phyloP scores from a whole-genome alignment of 495 filamentous ascomycete species.

The Daldinia bambusicola region DNA sequence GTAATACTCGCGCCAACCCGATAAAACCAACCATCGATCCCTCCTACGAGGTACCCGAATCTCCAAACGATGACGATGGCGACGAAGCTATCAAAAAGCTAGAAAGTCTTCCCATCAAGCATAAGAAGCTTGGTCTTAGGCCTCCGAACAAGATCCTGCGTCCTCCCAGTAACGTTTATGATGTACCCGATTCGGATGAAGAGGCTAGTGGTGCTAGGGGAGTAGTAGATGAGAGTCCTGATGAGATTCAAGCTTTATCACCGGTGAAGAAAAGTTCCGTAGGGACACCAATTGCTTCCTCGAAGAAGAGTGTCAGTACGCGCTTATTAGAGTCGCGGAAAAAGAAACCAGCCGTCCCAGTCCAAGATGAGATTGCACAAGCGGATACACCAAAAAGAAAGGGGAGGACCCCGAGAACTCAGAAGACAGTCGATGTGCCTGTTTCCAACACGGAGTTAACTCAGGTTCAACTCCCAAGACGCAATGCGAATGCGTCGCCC shows the following conservation, averaged over 20 bases:
- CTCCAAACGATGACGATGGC: constrained; percentile 26
- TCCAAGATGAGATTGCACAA: constrained; percentile 18
- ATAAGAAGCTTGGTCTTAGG: constrained; percentile 33
- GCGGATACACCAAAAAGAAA: constrained; percentile 39
- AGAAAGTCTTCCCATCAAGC: constrained; percentile 31
- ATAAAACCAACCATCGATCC: constrained; percentile 17
- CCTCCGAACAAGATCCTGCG: constrained; percentile 15
- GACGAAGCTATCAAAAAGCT: constrained; percentile 31
- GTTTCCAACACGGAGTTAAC: constrained; percentile 14
- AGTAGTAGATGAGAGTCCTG: constrained; percentile 1
- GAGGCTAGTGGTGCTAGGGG: constrained; percentile 33
- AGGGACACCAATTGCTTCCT: constrained; percentile 23
- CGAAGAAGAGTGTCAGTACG: constrained; percentile 35
- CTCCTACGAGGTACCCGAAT: constrained; percentile 45
- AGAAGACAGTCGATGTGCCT: constrained; percentile 3
- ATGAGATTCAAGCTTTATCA: constrained; percentile 26
- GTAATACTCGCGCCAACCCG: constrained; percentile 4
- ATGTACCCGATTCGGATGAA: constrained; percentile 55
- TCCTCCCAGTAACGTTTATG: constrained; percentile 49
- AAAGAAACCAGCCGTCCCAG: constrained; percentile 12
- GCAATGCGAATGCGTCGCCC: constrained; percentile 7
- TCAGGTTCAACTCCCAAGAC: constrained; percentile 10
- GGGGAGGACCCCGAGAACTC: constrained; percentile 39
- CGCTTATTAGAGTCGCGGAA: constrained; percentile 26
- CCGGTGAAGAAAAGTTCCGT: constrained; percentile 18